These are phyloP conservation scores for Aureobasidium sp. DNA, from an alignment of 2,329 filamentous ascomycete species.

Conservation along the genomic window DNA sequence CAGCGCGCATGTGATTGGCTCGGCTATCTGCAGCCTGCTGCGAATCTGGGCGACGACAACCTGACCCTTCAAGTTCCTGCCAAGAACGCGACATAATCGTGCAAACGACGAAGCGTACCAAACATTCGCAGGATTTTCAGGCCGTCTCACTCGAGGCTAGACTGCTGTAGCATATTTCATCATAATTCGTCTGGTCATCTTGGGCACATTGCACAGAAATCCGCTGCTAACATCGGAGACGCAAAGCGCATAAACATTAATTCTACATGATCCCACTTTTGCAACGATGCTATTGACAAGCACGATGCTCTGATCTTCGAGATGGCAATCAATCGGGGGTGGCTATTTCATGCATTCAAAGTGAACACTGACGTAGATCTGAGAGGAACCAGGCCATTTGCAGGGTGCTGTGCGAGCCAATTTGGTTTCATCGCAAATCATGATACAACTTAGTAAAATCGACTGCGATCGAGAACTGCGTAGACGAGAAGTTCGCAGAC, in stretches of 20 bases:
- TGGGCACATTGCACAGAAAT: neutral
- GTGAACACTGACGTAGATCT: neutral
- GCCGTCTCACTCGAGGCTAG: neutral
- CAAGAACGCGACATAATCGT: conserved; percentile 6
- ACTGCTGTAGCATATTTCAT: neutral
- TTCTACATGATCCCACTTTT: neutral
- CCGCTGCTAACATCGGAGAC: neutral
- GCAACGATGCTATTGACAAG: neutral
- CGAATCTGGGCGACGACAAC: conserved; percentile 13
- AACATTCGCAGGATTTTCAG: neutral
- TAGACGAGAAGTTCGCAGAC: neutral
- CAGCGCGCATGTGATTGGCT: conserved; percentile 12
- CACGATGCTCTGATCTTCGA: neutral
- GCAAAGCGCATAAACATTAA: neutral
- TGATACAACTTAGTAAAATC: neutral
- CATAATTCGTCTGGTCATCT: neutral
- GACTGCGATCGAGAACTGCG: neutral
- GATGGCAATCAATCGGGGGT: neutral
- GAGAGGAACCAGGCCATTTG: neutral
- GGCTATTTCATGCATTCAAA: neutral
- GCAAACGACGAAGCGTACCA: neutral
- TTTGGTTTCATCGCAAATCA: neutral
- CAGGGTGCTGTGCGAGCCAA: neutral
- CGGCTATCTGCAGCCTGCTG: conserved; percentile 10
- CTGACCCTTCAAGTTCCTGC: conserved; percentile 6